Base-by-base conservation (phyloP, 2,329 filamentous ascomycete species). In the Penicillium brasilianum region DNA sequence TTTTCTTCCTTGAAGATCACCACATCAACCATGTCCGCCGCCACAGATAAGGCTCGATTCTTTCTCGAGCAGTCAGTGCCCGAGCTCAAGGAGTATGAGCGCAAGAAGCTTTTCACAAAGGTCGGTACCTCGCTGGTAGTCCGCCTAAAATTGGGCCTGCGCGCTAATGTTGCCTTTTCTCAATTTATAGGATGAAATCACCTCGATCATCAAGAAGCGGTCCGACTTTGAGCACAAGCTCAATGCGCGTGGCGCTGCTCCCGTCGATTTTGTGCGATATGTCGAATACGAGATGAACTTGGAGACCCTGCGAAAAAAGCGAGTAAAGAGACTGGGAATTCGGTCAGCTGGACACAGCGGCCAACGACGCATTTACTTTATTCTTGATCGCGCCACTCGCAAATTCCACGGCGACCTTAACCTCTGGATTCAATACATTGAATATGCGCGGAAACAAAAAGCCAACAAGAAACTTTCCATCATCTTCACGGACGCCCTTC, bases 151-250 rank as follows among this genome's bases (percentile, higher is more conserved):
- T 25, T 52, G 60, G 32, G 48, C 25, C 52, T 53, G 58, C 63
- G 55, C 58, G 32, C 66, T 58, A 59, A 59, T 41, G 48, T 51
- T 56, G 51, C 30, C 51, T 53, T 54, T 53, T 36, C 22, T 28
- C 20, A 7, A 5, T 39, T 28, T 68, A 48, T 70, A 95, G 88
- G 91, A 96, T 67, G 94, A 99, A 77, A 97, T 99, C 74, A 86
- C 87, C 64, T 89, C 90, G 49, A 93, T 99, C 66, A 90, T 96
- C 55, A 89, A 89, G 74, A 97, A 95, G 77, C 89, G 95, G 69
- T 96, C 92, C 72, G 91, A 96, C 70, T 96, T 93, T 75, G 95
- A 99, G 77, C 94, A 97, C 79, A 90, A 88, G 60, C 87, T 98
- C 68, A 91, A 97, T 63, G 89, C 92, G 3, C 88, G 92, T 25